Evolutionary conservation across 2,329 filamentous ascomycete genomes (phyloP), one percentile per base, ranked within the genome.

Genomic region (Sporothrix inflata): DNA sequence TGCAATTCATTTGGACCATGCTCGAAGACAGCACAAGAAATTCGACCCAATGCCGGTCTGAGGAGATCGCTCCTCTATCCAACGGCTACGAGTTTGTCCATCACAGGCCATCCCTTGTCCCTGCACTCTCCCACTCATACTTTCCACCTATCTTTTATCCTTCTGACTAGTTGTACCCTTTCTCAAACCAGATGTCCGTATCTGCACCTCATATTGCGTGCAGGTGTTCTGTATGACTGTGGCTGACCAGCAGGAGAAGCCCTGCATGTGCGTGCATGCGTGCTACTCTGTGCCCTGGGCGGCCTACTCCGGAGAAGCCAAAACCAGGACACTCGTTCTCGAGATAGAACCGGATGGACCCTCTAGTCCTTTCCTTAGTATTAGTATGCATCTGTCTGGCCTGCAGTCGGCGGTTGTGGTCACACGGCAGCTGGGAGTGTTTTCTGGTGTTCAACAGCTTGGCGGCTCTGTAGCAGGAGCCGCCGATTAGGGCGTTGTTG

Each of bases 201-300:
- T 24, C 57, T 61, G 34, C 57, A 63, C 34, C 38, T 63, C 57
- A 42, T 14, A 63, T 63, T 63, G n/a, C 38, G 4, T 63, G 57
- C 34, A 63, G 57, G n/a, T 19, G 12, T 6, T 24, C 34, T 19
- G 57, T 63, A n/a, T 21, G 3, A 63, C 57, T 24, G 34, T 63
- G n/a, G 57, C n/a, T 42, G 16, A 8, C 19, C 2, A 40, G 16
- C 27, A 42, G 30, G 4, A 40, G n/a, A 42, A 42, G 38, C 57
- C 34, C 19, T 63, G 57, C 57, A 14, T 42, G 16, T 7, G 9
- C 12, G 8, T n/a, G n/a, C n/a, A n/a, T n/a, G n/a, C n/a, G n/a
- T n/a, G n/a, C n/a, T n/a, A n/a, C n/a, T n/a, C n/a, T n/a, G n/a
- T n/a, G n/a, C n/a, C n/a, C n/a, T n/a, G n/a, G n/a, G n/a, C n/a